Evolutionary conservation across 495 filamentous ascomycete species (phyloP).

Genomic region (Hypoxylon perforatum): DNA sequence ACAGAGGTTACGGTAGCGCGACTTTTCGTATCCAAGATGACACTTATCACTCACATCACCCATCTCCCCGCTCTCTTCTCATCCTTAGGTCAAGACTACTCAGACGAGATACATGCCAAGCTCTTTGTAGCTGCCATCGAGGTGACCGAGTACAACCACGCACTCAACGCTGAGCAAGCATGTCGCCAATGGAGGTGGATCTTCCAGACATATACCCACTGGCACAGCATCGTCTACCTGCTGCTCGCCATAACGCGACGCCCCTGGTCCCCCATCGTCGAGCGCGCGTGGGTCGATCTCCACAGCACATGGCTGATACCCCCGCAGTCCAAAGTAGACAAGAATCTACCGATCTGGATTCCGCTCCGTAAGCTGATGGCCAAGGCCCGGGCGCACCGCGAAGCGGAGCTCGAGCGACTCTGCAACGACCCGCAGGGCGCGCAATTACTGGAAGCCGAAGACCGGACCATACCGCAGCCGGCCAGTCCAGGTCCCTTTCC

Average conservation of each 20-base stretch:
- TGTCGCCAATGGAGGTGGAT: constrained; percentile 69
- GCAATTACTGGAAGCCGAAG: constrained; percentile 45
- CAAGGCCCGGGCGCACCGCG: constrained; percentile 60
- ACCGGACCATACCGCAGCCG: constrained; percentile 46
- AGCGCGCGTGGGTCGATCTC: constrained; percentile 66
- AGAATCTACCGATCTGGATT: constrained; percentile 61
- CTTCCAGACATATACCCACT: constrained; percentile 69
- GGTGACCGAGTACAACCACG: constrained; percentile 66
- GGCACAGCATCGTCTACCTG: constrained; percentile 66
- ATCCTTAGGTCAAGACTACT: constrained; percentile 38
- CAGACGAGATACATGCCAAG: constrained; percentile 52
- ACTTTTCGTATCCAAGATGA: constrained; percentile 59
- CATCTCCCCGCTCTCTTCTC: constrained; percentile 58
- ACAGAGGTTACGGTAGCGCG: constrained; percentile 54
- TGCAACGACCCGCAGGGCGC: constrained; percentile 45
- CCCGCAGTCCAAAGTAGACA: constrained; percentile 48
- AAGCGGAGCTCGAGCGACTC: constrained; percentile 54
- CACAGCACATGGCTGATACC: constrained; percentile 61
- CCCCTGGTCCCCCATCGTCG: constrained; percentile 60
- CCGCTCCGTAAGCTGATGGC: constrained; percentile 64
- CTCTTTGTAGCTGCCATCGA: constrained; percentile 60
- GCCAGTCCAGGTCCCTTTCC: constrained; percentile 49
- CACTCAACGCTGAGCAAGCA: constrained; percentile 58
- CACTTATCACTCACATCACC: constrained; percentile 56
- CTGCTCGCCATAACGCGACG: constrained; percentile 63